A percentile compares a stretch with the other conserved stretches of the same genome.
These are phyloP conservation scores for Carex sylvatica DNA, from an alignment of 202 grass and related monocot genomes.

Conservation along the genomic window DNA sequence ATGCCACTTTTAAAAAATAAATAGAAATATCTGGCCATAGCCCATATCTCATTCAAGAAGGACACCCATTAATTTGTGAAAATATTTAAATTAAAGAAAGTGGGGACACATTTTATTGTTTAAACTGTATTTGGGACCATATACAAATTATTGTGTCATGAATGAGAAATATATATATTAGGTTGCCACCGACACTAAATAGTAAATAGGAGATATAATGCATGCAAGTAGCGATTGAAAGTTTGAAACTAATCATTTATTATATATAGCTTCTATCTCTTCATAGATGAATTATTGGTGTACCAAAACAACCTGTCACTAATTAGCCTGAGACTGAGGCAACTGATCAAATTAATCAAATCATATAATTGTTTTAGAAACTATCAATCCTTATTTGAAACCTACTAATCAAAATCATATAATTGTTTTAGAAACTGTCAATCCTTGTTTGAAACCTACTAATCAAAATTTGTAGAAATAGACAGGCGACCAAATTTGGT, in stretches of 20 bases:
- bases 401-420: background rate
- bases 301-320: background rate
- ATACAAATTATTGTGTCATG: too few relatives aligned
- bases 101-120: background rate
- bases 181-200: too few relatives aligned
- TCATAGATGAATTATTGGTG: too few relatives aligned
- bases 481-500: too few relatives aligned
- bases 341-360: background rate
- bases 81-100: background rate
- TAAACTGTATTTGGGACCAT: slow-evolving; percentile 20
- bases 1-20: too few relatives aligned
- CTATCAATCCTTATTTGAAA: background rate
- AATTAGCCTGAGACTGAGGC: background rate
- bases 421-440: background rate
- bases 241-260: too few relatives aligned
- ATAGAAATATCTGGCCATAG: too few relatives aligned
- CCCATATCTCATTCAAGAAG: background rate
- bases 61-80: background rate
- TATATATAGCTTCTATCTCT: too few relatives aligned
- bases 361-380: background rate
- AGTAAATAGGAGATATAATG: too few relatives aligned
- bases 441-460: background rate
- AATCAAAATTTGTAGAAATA: background rate
- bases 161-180: too few relatives aligned
- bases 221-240: too few relatives aligned